These are phyloP conservation scores for Skeletonema menzelii DNA, from an alignment of 108 stramenopile genomes.

Conservation along the genomic window DNA sequence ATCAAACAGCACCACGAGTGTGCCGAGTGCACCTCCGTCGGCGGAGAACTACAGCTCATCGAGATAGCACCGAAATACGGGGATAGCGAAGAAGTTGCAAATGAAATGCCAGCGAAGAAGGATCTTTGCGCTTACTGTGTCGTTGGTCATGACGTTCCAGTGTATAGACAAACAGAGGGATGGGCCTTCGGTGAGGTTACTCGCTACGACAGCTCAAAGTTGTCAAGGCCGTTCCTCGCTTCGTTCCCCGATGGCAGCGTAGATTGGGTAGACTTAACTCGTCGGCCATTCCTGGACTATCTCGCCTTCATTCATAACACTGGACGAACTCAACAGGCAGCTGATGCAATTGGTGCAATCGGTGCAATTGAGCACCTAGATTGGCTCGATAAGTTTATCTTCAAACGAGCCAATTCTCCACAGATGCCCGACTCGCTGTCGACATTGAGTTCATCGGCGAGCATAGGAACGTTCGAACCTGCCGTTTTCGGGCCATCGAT, in stretches of 20 bases:
- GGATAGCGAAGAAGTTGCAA: conserved; percentile 8
- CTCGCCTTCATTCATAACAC: background rate
- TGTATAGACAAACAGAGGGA: background rate
- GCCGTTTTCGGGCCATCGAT: background rate
- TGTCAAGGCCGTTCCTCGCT: conserved; percentile 13
- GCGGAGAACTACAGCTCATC: background rate
- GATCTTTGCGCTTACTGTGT: conserved; percentile 21
- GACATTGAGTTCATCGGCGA: background rate
- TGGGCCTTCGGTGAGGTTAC: conserved; percentile 25
- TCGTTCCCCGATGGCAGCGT: conserved; percentile 8
- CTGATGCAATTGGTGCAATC: background rate
- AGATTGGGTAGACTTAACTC: conserved; percentile 11
- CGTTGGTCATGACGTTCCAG: conserved; percentile 15
- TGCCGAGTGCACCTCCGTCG: background rate
- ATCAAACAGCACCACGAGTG: conserved; percentile 3
- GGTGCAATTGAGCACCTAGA: background rate
- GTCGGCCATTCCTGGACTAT: conserved; percentile 12
- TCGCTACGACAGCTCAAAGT: conserved; percentile 5
- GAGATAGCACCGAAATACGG: conserved; percentile 27
- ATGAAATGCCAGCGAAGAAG: background rate
- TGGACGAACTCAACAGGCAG: background rate
- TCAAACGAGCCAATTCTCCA: background rate
- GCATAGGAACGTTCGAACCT: conserved; percentile 11
- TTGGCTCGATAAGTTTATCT: background rate
- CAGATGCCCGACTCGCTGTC: background rate